phyloP scores from a whole-genome alignment of 352 stramenopile genomes.

The Globisporangium orthogonon region DNA sequence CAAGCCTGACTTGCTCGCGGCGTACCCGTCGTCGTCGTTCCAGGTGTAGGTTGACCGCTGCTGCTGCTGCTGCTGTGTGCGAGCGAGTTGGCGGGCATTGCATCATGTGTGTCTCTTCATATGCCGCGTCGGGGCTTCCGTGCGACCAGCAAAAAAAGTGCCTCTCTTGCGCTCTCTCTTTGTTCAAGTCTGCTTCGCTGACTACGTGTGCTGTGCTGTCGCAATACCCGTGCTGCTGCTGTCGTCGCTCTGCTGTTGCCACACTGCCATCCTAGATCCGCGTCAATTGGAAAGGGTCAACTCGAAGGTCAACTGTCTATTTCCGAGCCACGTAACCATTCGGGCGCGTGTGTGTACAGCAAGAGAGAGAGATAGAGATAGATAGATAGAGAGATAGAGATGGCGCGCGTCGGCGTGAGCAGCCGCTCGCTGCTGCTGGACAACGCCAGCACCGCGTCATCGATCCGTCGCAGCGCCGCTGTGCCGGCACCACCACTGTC shows the following conservation, averaged over 20 bases:
- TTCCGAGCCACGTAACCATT: too few species aligned
- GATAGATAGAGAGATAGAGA: not conserved
- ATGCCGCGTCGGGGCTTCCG: not conserved
- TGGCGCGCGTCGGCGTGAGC: conserved; percentile 5
- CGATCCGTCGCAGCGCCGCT: conserved; percentile 1
- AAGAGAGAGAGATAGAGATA: too few species aligned
- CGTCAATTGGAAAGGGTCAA: too few species aligned
- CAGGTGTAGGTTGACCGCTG: not conserved
- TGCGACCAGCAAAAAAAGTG: not conserved
- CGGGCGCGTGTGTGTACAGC: too few species aligned
- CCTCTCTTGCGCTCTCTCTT: not conserved
- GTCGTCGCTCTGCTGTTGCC: too few species aligned
- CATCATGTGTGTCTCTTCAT: not conserved
- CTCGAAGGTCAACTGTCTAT: too few species aligned
- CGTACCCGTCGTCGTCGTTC: not conserved
- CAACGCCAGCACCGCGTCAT: not conserved
- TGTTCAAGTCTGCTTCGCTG: too few species aligned
- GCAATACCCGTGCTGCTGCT: too few species aligned
- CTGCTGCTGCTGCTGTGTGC: not conserved
- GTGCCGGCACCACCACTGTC: not conserved
- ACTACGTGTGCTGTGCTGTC: too few species aligned
- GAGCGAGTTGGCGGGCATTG: not conserved
- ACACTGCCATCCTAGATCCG: too few species aligned
- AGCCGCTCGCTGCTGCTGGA: not conserved
- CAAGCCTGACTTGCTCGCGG: conserved; percentile 57